phyloP scores from a whole-genome alignment of 2,329 filamentous ascomycete species.

The Beauveria caledonica region DNA sequence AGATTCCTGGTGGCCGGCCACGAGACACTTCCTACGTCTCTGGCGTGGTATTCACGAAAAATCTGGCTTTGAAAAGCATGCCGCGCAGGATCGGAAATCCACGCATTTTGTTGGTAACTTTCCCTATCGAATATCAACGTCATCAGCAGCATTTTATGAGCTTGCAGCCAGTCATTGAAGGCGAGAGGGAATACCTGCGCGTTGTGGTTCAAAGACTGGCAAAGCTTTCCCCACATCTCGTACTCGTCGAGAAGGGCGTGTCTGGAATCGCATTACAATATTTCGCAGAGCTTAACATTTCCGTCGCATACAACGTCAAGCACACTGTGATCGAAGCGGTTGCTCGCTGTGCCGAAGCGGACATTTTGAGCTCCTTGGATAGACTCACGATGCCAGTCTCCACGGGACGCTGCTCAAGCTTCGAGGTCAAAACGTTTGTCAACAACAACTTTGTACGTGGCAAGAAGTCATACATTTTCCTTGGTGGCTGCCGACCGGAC shows the following conservation, averaged over 20 bases:
- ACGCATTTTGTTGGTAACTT: slow-evolving; percentile 85
- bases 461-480: slow-evolving; percentile 92
- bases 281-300: slow-evolving; percentile 79
- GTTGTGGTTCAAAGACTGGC: slow-evolving; percentile 90
- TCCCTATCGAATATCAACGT: slow-evolving; percentile 90
- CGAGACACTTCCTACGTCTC: slow-evolving; percentile 95
- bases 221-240: slow-evolving; percentile 71
- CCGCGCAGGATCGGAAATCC: slow-evolving; percentile 75
- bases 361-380: slow-evolving; percentile 90
- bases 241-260: slow-evolving; percentile 89
- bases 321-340: slow-evolving; percentile 92
- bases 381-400: slow-evolving; percentile 69
- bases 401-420: slow-evolving; percentile 73
- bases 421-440: slow-evolving; percentile 93
- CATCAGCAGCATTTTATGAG: slow-evolving; percentile 93
- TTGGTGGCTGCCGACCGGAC: slow-evolving; percentile 82
- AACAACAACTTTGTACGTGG: slow-evolving; percentile 63
- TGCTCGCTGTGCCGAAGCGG: slow-evolving; percentile 81
- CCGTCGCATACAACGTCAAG: slow-evolving; percentile 95
- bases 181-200: slow-evolving; percentile 87
- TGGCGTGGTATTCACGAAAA: slow-evolving; percentile 95
- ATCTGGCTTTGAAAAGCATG: slow-evolving; percentile 94
- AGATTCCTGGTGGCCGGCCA: slow-evolving; percentile 82
- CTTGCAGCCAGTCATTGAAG: slow-evolving; percentile 88
- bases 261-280: slow-evolving; percentile 86